A percentile compares a stretch with the other conserved stretches of the same genome.
Conservation (phyloP, 2,329 filamentous ascomycete species). For the Diaporthe citrichinensis region DNA sequence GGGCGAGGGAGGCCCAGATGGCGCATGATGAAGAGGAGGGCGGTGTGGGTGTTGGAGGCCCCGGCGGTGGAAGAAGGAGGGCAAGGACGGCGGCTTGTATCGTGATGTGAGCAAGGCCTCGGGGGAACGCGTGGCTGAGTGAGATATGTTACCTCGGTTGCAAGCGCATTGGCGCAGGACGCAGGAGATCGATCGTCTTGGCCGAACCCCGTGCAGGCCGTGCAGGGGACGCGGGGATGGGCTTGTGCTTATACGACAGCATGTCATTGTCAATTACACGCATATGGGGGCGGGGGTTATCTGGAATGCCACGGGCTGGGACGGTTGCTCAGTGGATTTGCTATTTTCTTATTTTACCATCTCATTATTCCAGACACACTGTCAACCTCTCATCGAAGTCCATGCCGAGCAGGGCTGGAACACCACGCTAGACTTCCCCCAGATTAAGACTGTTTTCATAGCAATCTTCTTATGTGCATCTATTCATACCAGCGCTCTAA, state of each 20-base stretch:
- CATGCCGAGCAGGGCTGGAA: neutral
- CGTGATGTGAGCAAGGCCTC: slow-evolving; percentile 43
- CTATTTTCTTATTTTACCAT: neutral
- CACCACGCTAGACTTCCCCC: slow-evolving; percentile 21
- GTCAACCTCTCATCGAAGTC: neutral
- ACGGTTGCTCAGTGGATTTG: neutral
- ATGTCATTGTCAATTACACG: slow-evolving; percentile 11
- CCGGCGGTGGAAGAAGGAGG: slow-evolving; percentile 71
- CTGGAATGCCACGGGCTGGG: slow-evolving; percentile 11
- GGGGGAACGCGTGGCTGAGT: neutral
- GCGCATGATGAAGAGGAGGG: slow-evolving; percentile 84
- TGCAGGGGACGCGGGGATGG: neutral
- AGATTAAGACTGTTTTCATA: slow-evolving; percentile 18
- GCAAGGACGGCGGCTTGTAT: slow-evolving; percentile 46
- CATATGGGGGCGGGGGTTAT: slow-evolving; percentile 16
- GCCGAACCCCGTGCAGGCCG: neutral
- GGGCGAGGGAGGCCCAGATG: slow-evolving; percentile 85
- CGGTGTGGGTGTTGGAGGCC: slow-evolving; percentile 60
- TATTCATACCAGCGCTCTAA: slow-evolving; percentile 20
- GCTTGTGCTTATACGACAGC: slow-evolving; percentile 4
- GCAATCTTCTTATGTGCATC: slow-evolving; percentile 23
- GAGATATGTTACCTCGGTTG: neutral
- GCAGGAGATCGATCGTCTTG: neutral
- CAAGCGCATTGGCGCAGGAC: neutral
- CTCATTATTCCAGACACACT: neutral